These are phyloP conservation scores for Leishmania arabica DNA, from an alignment of 208 protist species.

Conservation along the genomic window DNA sequence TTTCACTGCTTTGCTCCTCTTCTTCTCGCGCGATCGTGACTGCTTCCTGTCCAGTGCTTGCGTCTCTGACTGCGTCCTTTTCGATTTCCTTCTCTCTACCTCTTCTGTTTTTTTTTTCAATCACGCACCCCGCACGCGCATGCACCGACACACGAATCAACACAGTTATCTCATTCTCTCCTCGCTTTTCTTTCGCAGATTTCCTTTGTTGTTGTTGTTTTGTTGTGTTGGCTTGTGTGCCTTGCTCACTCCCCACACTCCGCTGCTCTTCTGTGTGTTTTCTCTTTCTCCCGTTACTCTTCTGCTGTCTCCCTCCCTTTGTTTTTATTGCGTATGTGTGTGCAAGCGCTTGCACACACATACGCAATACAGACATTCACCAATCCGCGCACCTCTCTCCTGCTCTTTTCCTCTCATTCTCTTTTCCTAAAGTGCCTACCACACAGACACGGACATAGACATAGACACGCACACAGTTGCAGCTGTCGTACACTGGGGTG, in stretches of 20 bases:
- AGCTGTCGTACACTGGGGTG: neutral
- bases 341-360: neutral
- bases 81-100: neutral
- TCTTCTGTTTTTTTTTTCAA: constrained; percentile 1
- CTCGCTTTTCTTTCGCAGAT: neutral
- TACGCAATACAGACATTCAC: neutral
- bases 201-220: neutral
- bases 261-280: neutral
- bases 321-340: neutral
- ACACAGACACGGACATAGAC: neutral
- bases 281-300: neutral
- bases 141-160: neutral
- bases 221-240: neutral
- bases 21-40: neutral
- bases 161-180: neutral
- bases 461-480: neutral
- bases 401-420: neutral
- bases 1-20: neutral
- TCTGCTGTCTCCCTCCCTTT: neutral
- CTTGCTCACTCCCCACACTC: neutral
- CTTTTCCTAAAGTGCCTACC: neutral
- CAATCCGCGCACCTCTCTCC: too few relatives aligned
- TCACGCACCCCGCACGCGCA: neutral
- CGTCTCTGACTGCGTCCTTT: neutral
- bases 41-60: neutral